Percentiles rank a stretch among this genome's conserved stretches.
Conservation (phyloP, 2,329 filamentous ascomycete species). For the Paramyrothecium sp. region DNA sequence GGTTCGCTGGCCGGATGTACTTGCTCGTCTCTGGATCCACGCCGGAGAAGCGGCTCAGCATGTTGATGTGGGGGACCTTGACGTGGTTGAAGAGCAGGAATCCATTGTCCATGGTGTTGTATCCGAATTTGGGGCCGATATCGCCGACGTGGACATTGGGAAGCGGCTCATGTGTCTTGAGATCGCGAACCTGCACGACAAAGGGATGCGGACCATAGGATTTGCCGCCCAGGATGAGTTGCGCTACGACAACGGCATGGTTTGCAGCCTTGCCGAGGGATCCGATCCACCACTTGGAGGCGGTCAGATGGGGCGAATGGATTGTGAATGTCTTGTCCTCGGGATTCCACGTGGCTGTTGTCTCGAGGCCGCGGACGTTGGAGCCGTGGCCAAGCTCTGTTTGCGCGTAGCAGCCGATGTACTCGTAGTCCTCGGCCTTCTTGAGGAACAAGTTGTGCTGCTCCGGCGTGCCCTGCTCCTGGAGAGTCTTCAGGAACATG, state of each 20-base stretch:
- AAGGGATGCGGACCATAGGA: constrained; percentile 75
- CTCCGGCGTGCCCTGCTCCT: constrained; percentile 69
- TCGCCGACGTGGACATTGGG: constrained; percentile 73
- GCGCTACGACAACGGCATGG: constrained; percentile 76
- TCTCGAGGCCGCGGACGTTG: constrained; percentile 72
- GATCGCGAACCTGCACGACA: constrained; percentile 70
- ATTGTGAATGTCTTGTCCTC: constrained; percentile 73
- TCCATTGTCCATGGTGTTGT: constrained; percentile 81
- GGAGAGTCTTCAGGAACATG: constrained; percentile 55
- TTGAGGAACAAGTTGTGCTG: constrained; percentile 73
- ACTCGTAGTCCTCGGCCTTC: constrained; percentile 65
- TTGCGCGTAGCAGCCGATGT: constrained; percentile 78
- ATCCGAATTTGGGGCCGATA: constrained; percentile 78
- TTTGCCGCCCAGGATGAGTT: constrained; percentile 68
- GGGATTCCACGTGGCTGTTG: constrained; percentile 70
- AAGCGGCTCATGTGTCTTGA: constrained; percentile 67
- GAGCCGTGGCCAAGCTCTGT: constrained; percentile 79
- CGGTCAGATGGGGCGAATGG: constrained; percentile 70
- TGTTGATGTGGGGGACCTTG: constrained; percentile 69
- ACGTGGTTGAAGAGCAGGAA: constrained; percentile 76
- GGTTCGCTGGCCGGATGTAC: constrained; percentile 65
- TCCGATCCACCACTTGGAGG: constrained; percentile 85
- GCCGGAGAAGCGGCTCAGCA: constrained; percentile 69
- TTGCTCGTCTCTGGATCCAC: constrained; percentile 67
- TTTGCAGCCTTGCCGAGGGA: constrained; percentile 75